phyloP scores from a whole-genome alignment of 2,329 filamentous ascomycete species.

The Pseudogymnoascus sp. region DNA sequence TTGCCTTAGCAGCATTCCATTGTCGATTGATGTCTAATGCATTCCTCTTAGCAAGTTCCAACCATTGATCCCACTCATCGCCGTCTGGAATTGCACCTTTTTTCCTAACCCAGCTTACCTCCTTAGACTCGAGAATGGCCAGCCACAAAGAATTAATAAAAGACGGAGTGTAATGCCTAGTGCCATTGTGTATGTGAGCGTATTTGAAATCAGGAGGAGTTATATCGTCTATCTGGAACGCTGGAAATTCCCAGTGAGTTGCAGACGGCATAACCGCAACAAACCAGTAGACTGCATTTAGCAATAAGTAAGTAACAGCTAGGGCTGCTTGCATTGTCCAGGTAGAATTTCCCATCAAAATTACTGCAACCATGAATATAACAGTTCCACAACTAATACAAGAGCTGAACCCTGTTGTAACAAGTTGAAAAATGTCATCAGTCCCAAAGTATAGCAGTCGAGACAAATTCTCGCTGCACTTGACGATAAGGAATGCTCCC shows the following conservation, averaged over 20 bases:
- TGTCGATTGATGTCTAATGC: conserved; percentile 27
- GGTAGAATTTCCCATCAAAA: conserved; percentile 50
- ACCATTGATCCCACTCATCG: conserved; percentile 46
- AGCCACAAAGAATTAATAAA: conserved; percentile 53
- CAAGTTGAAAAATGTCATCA: conserved; percentile 46
- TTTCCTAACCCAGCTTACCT: conserved; percentile 45
- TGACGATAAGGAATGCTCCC: conserved; percentile 47
- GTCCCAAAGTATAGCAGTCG: conserved; percentile 52
- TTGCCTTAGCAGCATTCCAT: conserved; percentile 43
- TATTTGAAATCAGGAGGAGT: background rate
- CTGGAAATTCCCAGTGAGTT: background rate
- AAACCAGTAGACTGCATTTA: conserved; percentile 50
- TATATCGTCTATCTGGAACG: background rate
- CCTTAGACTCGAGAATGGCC: conserved; percentile 47
- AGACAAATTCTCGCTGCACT: conserved; percentile 47
- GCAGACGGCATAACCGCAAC: background rate
- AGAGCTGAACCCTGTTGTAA: conserved; percentile 38
- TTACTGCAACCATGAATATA: conserved; percentile 48
- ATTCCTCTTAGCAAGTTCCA: conserved; percentile 39
- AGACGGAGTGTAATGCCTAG: background rate
- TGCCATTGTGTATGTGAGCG: background rate
- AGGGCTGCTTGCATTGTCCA: conserved; percentile 50
- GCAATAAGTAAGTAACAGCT: conserved; percentile 44
- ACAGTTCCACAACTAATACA: conserved; percentile 48
- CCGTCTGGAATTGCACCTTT: conserved; percentile 46